Percentiles rank a stretch among this genome's conserved stretches.
phyloP scores from a whole-genome alignment of 2,329 filamentous ascomycete species.

The Stachybotrys chlorohalonatus region DNA sequence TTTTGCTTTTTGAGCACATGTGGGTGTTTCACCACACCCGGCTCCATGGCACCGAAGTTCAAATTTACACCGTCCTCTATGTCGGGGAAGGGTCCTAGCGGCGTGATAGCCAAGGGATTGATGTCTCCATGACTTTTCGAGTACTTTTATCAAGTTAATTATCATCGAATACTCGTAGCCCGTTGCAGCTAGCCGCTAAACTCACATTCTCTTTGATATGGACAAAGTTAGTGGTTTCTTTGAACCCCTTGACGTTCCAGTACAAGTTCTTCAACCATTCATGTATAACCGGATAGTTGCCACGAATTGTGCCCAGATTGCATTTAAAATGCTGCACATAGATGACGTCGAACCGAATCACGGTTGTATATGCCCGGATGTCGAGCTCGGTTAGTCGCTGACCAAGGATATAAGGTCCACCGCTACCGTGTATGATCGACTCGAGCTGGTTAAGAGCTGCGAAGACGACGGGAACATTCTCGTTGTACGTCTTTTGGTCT shows the following conservation, averaged over 20 bases:
- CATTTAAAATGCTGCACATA: conserved; percentile 61
- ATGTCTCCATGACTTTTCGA: conserved; percentile 16
- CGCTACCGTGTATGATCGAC: conserved; percentile 34
- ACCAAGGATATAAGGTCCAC: conserved; percentile 53
- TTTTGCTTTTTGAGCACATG: conserved; percentile 13
- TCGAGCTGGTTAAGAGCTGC: conserved; percentile 56
- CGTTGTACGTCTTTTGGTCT: conserved; percentile 56
- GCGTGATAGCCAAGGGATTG: conserved; percentile 16
- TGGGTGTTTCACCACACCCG: conserved; percentile 12
- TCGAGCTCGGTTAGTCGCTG: conserved; percentile 58
- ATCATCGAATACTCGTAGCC: not conserved
- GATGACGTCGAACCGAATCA: conserved; percentile 58
- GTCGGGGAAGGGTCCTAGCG: conserved; percentile 15
- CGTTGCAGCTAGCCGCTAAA: not conserved
- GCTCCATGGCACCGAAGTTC: conserved; percentile 10
- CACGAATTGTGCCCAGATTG: conserved; percentile 53
- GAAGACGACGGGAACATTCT: conserved; percentile 53
- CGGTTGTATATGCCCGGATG: conserved; percentile 55
- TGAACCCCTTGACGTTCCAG: conserved; percentile 48
- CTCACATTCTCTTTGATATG: conserved; percentile 55
- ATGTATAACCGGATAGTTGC: conserved; percentile 58
- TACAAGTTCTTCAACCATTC: conserved; percentile 61
- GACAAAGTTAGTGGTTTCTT: conserved; percentile 51
- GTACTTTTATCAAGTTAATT: conserved; percentile 8
- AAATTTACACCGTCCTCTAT: conserved; percentile 11